Evolutionary conservation across 1,284 basidiomycete species (phyloP).

Genomic region (Cutaneotrichosporon cutaneum): DNA sequence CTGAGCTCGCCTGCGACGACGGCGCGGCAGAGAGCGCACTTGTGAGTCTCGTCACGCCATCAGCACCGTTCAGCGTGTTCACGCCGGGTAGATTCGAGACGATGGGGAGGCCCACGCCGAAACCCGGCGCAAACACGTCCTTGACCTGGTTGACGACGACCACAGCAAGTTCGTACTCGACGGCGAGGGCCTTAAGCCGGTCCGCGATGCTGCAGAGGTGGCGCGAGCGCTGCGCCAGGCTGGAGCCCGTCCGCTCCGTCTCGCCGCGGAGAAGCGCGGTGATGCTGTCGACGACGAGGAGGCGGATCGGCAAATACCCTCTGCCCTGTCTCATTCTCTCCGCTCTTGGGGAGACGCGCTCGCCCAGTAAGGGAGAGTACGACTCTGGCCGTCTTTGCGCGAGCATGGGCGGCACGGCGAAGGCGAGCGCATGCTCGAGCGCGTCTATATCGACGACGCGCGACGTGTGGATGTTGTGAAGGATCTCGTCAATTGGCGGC

Average conservation of each 20-base stretch:
- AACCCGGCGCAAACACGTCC: conserved; percentile 60
- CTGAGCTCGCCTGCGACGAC: background rate
- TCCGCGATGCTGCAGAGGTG: conserved; percentile 66
- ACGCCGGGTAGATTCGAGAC: background rate
- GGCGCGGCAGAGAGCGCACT: background rate
- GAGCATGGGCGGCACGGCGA: conserved; percentile 64
- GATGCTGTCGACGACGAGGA: conserved; percentile 77
- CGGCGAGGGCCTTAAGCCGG: conserved; percentile 67
- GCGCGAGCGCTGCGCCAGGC: conserved; percentile 67
- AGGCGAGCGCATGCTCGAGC: conserved; percentile 67
- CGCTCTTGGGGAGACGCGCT: background rate
- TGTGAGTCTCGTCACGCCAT: background rate
- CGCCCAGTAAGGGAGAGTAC: conserved; percentile 6
- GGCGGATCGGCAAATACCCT: conserved; percentile 46
- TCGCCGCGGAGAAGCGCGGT: conserved; percentile 70
- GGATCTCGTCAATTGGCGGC: conserved; percentile 35
- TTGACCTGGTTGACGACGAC: conserved; percentile 82
- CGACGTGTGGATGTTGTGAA: conserved; percentile 68
- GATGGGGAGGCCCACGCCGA: background rate
- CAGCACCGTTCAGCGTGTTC: background rate
- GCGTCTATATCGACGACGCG: conserved; percentile 61
- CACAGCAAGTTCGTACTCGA: conserved; percentile 65
- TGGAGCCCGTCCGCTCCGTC: conserved; percentile 45
- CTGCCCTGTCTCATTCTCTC: background rate
- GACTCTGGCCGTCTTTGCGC: conserved; percentile 22